Base-by-base conservation (phyloP, 2,329 filamentous ascomycete genomes). In the Pseudogymnoascus sp. region DNA sequence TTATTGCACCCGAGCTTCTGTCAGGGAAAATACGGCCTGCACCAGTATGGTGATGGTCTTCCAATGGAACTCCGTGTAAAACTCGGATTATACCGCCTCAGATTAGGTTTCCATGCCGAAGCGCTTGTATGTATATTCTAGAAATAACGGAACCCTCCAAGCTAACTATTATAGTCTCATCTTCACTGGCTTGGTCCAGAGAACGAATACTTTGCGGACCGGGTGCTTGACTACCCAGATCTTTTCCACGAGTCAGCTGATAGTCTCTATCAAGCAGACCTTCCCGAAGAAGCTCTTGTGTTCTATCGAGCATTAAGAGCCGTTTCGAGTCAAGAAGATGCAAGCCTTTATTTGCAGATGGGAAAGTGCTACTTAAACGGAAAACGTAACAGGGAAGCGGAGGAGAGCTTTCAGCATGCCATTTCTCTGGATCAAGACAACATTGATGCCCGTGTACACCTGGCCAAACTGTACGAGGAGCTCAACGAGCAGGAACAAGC, bases 391-490 rank as follows among this genome's bases (percentile, higher is more conserved):
- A 80, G 84, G 33, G 85, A 88, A 38, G 92, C 93, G 0, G 88
- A 93, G 70, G 86, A 89, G 67, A 89, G 86, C 71, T 95, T 93
- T 69, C 82, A 91, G 23, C 84, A 84, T 1, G 85, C 93, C 10
- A 85, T 91, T 38, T 85, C 91, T 61, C 82, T 86, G 65, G 89
- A 96, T 66, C 79, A 86, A 50, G 80, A 85, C 42, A 87, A 88
- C 64, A 86, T 93, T 59, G 87, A 92, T 66, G 90, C 91, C 40
- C 87, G 91, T 40, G 85, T 90, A 31, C 85, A 91, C 69, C 80
- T 97, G 9, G 91, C 91, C 11, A 92, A 89, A 70, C 85, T 97
- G 74, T 96, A 96, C 71, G 91, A 96, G 73, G 85, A 82, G 67
- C 83, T 83, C 50, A 87, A 87, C 66, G 85, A 88, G 76, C 86